Conservation (phyloP, 305 asterid genomes). For the Lippia alba region DNA sequence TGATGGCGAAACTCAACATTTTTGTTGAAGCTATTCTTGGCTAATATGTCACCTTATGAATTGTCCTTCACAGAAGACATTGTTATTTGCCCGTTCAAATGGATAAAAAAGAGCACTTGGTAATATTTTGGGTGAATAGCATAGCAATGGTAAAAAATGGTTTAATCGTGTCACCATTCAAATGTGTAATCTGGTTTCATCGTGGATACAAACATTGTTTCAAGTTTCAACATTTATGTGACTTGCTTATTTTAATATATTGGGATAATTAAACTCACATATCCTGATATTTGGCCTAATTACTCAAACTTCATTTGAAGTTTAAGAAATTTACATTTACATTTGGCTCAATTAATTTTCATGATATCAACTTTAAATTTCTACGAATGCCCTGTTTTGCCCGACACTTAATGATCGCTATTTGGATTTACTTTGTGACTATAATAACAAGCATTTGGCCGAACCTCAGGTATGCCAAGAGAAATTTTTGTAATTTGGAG, state of each 20-base stretch:
- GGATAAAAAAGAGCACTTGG: background rate
- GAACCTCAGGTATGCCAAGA: too few species aligned
- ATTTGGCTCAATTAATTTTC: too few species aligned
- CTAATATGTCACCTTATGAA: background rate
- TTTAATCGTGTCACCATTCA: background rate
- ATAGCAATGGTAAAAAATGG: background rate
- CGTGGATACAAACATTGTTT: background rate
- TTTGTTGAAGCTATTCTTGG: background rate
- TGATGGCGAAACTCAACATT: conserved; percentile 11
- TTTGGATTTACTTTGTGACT: too few species aligned
- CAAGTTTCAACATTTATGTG: background rate
- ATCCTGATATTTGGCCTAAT: too few species aligned
- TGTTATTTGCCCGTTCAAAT: conserved; percentile 1
- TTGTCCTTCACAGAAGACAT: conserved; percentile 15
- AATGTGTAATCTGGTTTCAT: background rate
- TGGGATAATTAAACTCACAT: too few species aligned
- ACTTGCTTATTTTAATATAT: background rate
- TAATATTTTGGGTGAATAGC: background rate
- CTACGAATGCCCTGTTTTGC: too few species aligned
- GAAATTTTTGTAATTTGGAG: too few species aligned
- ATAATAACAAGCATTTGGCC: too few species aligned
- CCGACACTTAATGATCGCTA: too few species aligned
- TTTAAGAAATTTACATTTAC: too few species aligned
- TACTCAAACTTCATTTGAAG: too few species aligned
- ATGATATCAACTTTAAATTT: too few species aligned